Evolutionary conservation across 2,329 filamentous ascomycete species (phyloP).

Genomic region (Daldinia sp.): DNA sequence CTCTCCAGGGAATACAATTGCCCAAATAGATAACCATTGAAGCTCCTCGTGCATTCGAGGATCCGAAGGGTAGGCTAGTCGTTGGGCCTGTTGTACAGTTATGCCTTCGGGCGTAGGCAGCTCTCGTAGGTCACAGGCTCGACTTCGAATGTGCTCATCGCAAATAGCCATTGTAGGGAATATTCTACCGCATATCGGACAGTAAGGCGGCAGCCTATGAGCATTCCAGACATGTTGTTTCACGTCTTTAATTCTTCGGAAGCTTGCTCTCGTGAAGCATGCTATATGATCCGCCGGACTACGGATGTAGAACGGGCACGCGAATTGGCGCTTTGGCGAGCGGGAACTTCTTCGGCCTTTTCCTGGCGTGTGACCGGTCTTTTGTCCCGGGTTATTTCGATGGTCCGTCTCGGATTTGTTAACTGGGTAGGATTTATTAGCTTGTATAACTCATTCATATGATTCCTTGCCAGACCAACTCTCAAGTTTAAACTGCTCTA

Average conservation of each 20-base stretch:
- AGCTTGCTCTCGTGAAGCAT: conserved; percentile 22
- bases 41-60: conserved; percentile 13
- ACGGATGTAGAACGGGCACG: conserved; percentile 29
- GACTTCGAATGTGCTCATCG: conserved; percentile 24
- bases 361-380: background rate
- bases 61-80: conserved; percentile 18
- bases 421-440: background rate
- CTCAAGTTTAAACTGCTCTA: background rate
- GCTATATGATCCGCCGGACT: conserved; percentile 6
- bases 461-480: background rate
- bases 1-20: conserved; percentile 31
- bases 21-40: conserved; percentile 37
- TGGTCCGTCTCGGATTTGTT: background rate
- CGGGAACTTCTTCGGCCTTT: background rate
- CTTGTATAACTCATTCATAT: background rate
- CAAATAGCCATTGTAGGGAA: conserved; percentile 21
- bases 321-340: background rate
- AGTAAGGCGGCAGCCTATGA: conserved; percentile 35
- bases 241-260: conserved; percentile 27
- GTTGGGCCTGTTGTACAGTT: conserved; percentile 31
- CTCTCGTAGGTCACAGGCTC: conserved; percentile 10
- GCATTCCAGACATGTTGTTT: conserved; percentile 31
- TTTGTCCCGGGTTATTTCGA: background rate
- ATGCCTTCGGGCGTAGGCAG: conserved; percentile 25
- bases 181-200: conserved; percentile 27